phyloP scores from a whole-genome alignment of 2,329 filamentous ascomycete genomes.

The Nemania diffusa region DNA sequence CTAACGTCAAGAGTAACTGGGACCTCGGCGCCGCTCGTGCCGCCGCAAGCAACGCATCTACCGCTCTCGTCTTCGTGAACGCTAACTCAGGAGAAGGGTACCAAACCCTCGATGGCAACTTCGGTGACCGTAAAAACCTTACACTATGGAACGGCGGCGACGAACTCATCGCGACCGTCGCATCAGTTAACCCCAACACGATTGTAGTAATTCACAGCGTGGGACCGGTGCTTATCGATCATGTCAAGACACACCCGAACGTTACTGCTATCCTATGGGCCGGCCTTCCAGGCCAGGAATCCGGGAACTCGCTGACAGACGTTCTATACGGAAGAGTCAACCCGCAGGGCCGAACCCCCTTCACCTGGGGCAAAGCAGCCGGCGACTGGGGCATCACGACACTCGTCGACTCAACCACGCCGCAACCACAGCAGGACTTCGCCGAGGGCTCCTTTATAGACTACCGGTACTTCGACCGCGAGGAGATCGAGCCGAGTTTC shows the following conservation, averaged over 20 bases:
- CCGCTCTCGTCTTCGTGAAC: conserved; percentile 80
- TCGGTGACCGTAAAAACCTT: conserved; percentile 89
- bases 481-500: conserved; percentile 73
- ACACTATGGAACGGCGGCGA: conserved; percentile 89
- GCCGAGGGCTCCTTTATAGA: conserved; percentile 83
- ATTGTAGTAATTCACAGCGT: conserved; percentile 90
- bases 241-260: conserved; percentile 76
- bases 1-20: conserved; percentile 63
- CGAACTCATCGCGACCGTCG: conserved; percentile 79
- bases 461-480: conserved; percentile 78
- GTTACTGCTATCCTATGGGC: conserved; percentile 85
- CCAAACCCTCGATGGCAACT: conserved; percentile 82
- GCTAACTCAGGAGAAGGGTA: conserved; percentile 88
- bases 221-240: conserved; percentile 80
- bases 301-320: conserved; percentile 80
- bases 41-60: conserved; percentile 40
- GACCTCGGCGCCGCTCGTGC: conserved; percentile 40
- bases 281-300: conserved; percentile 82
- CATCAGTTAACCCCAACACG: conserved; percentile 81
- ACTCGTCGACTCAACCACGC: conserved; percentile 71
- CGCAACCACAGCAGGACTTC: conserved; percentile 77
- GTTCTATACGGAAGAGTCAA: conserved; percentile 82
- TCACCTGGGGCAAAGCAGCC: conserved; percentile 73
- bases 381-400: conserved; percentile 74
- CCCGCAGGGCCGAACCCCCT: conserved; percentile 69